phyloP scores from a whole-genome alignment of 2,329 filamentous ascomycete genomes.

The Fonsecaea pugnacius region DNA sequence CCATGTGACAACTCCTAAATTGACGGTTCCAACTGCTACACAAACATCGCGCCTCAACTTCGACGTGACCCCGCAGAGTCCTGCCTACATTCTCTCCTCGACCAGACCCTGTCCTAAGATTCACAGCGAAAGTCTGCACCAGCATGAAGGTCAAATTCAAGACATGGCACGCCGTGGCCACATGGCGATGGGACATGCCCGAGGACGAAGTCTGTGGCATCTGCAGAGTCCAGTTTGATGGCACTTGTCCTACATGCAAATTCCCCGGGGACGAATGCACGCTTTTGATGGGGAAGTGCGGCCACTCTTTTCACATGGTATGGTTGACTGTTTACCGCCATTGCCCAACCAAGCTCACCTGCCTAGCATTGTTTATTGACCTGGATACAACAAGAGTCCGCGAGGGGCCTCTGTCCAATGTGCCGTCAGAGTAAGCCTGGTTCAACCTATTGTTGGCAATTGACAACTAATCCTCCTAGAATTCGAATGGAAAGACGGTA shows the following conservation, averaged over 20 bases:
- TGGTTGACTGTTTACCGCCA: slow-evolving; percentile 29
- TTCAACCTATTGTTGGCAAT: background rate
- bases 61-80: background rate
- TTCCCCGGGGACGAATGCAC: slow-evolving; percentile 96
- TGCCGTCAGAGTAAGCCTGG: slow-evolving; percentile 73
- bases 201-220: slow-evolving; percentile 98
- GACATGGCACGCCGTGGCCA: slow-evolving; percentile 90
- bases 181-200: slow-evolving; percentile 97
- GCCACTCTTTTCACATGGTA: slow-evolving; percentile 98
- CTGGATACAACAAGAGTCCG: slow-evolving; percentile 94
- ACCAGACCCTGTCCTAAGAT: background rate
- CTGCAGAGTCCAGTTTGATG: slow-evolving; percentile 96
- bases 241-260: slow-evolving; percentile 96
- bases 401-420: slow-evolving; percentile 96
- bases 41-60: background rate
- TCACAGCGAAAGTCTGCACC: background rate
- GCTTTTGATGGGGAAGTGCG: slow-evolving; percentile 90
- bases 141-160: slow-evolving; percentile 96
- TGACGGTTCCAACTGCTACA: slow-evolving; percentile 1
- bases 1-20: background rate
- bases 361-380: slow-evolving; percentile 87
- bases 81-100: background rate
- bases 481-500: slow-evolving; percentile 58
- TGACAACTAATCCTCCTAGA: slow-evolving; percentile 44
- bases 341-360: slow-evolving; percentile 4